Evolutionary conservation across 116 monocot genomes (phyloP).

Genomic region (Trichopus zeylanicus): DNA sequence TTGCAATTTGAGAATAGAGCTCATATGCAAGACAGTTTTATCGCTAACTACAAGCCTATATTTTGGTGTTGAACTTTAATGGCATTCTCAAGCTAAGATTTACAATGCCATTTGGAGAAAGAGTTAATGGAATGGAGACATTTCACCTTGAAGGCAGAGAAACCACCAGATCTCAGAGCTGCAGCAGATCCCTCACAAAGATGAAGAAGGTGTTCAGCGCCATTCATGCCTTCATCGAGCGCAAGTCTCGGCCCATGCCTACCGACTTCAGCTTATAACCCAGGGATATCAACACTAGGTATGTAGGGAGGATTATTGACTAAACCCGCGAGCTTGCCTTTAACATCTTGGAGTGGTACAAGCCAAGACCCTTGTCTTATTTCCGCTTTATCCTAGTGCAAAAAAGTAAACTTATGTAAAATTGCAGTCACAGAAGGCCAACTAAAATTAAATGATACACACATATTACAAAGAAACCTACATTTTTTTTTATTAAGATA

Average conservation of each 20-base stretch:
- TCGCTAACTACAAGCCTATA: not conserved
- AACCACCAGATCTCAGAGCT: constrained; percentile 67
- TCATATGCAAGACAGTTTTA: no score
- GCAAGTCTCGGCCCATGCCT: constrained; percentile 76
- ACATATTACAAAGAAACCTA: no score
- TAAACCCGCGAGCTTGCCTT: constrained; percentile 64
- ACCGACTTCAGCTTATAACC: constrained; percentile 81
- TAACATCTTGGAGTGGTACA: constrained; percentile 68
- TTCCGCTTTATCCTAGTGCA: constrained; percentile 61
- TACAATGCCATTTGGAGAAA: not conserved
- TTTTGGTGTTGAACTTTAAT: not conserved
- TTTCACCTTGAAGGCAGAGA: constrained; percentile 92
- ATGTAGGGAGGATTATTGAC: constrained; percentile 96
- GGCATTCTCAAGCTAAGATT: not conserved
- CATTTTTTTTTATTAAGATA: no score
- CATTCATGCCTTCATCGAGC: constrained; percentile 76
- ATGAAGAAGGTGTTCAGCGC: constrained; percentile 69
- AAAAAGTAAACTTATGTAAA: not conserved
- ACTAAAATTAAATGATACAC: no score
- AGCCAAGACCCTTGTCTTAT: constrained; percentile 93
- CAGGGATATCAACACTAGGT: constrained; percentile 60
- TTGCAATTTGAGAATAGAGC: no score
- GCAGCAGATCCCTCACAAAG: constrained; percentile 63
- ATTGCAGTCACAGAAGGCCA: no score
- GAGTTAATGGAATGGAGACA: not conserved